Conservation (phyloP, 1,139 yeast species). For the Eremothecium gossypii region DNA sequence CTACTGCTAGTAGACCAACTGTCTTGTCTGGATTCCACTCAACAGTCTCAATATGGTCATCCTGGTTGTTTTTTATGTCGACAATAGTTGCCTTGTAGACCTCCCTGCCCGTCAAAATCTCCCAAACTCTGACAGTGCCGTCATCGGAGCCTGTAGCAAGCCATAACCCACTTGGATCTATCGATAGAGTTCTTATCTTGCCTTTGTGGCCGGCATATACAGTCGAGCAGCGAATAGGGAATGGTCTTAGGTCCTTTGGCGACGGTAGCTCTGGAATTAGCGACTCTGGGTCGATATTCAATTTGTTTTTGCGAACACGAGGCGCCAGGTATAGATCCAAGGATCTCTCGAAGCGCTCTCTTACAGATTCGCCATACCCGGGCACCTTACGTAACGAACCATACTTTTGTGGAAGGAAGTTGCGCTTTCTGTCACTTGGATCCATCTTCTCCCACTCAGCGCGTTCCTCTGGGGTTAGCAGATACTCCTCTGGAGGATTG, state of each 20-base stretch:
- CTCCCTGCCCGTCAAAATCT: conserved; percentile 89
- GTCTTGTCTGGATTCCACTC: conserved; percentile 84
- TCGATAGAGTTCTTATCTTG: conserved; percentile 69
- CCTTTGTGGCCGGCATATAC: conserved; percentile 75
- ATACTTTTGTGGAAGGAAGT: conserved; percentile 77
- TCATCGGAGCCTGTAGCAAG: conserved; percentile 94
- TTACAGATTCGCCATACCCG: conserved; percentile 73
- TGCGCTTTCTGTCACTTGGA: conserved; percentile 69
- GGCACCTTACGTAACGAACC: conserved; percentile 84
- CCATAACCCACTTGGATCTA: conserved; percentile 90
- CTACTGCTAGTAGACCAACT: conserved; percentile 70
- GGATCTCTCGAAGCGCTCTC: conserved; percentile 91
- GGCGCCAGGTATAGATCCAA: conserved; percentile 93
- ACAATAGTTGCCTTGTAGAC: conserved; percentile 57
- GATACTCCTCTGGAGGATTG: conserved; percentile 94
- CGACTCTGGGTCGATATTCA: conserved; percentile 92
- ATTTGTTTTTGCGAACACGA: conserved; percentile 82
- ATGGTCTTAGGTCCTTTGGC: conserved; percentile 95
- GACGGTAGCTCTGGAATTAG: conserved; percentile 94
- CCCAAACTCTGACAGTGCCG: conserved; percentile 95
- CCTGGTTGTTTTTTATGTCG: conserved; percentile 33
- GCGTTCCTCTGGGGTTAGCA: conserved; percentile 69
- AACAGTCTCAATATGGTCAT: conserved; percentile 71
- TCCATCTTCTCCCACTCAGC: conserved; percentile 64
- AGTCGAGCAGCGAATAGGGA: conserved; percentile 89